phyloP scores from a whole-genome alignment of 192 early-diverging fungal genomes.

The Haplosporangium gracile region DNA sequence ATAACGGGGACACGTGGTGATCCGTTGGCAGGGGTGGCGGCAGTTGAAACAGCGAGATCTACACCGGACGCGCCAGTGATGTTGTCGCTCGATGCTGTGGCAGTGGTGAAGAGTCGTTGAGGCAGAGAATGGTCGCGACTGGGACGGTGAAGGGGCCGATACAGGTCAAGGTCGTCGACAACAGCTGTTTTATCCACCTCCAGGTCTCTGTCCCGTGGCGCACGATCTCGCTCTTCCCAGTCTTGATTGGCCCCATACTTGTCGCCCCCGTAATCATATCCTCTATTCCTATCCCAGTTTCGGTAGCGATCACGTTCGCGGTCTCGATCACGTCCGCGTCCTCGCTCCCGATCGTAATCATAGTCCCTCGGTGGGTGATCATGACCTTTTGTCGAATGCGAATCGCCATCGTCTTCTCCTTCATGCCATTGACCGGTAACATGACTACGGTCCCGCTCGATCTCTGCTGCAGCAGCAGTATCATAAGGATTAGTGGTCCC shows the following conservation, averaged over 20 bases:
- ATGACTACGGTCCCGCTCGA: conserved; percentile 26
- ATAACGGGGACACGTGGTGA: background rate
- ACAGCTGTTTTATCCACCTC: conserved; percentile 4
- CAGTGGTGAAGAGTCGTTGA: background rate
- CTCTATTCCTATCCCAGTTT: conserved; percentile 21
- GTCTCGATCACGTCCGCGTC: conserved; percentile 19
- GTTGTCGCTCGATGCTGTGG: background rate
- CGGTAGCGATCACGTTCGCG: conserved; percentile 22
- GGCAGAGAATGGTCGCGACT: conserved; percentile 20
- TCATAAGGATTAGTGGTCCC: conserved; percentile 6
- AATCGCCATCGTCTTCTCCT: conserved; percentile 44
- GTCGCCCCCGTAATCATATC: conserved; percentile 9
- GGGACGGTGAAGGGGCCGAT: conserved; percentile 13
- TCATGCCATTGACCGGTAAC: conserved; percentile 23
- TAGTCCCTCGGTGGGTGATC: conserved; percentile 26
- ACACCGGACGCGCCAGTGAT: background rate
- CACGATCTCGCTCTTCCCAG: conserved; percentile 25
- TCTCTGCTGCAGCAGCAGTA: conserved; percentile 9
- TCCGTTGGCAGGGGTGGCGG: background rate
- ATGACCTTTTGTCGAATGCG: conserved; percentile 23
- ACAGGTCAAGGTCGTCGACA: conserved; percentile 5
- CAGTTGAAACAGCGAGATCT: background rate
- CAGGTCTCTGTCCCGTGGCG: conserved; percentile 18
- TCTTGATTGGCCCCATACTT: background rate
- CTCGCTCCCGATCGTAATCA: conserved; percentile 27